phyloP scores from a whole-genome alignment of 2,329 filamentous ascomycete species.

The Penicillium sp. region DNA sequence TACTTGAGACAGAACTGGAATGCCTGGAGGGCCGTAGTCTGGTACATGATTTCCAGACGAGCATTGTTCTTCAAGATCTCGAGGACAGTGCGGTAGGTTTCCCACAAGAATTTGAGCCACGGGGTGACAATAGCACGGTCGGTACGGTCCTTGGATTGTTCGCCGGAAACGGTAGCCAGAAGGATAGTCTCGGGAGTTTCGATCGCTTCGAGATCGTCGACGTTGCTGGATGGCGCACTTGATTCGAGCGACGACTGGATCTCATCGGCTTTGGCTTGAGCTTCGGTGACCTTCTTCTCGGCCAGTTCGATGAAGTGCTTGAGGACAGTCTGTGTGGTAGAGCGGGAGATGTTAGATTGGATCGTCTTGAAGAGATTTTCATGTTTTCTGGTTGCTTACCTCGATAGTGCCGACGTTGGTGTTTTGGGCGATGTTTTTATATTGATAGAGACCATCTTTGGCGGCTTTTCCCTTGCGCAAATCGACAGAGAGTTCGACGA shows the following conservation, averaged over 20 bases:
- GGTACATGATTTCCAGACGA: constrained; percentile 93
- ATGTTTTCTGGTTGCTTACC: constrained; percentile 49
- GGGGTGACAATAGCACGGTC: constrained; percentile 97
- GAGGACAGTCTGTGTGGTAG: constrained; percentile 65
- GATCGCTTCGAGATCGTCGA: constrained; percentile 93
- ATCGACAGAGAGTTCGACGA: constrained; percentile 95
- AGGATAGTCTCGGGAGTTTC: constrained; percentile 98
- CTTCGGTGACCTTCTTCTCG: constrained; percentile 91
- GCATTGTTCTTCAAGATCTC: constrained; percentile 99
- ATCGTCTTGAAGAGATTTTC: background rate
- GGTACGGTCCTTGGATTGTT: constrained; percentile 95
- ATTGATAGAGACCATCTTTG: constrained; percentile 98
- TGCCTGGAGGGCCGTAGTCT: constrained; percentile 94
- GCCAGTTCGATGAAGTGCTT: constrained; percentile 98
- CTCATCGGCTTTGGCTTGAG: constrained; percentile 93
- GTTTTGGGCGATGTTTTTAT: constrained; percentile 99
- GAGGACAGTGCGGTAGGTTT: constrained; percentile 96
- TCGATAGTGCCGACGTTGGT: constrained; percentile 98
- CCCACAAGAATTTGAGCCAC: constrained; percentile 99
- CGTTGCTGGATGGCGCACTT: constrained; percentile 64
- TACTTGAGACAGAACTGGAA: constrained; percentile 99
- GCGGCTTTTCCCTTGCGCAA: constrained; percentile 97
- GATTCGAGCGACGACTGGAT: constrained; percentile 84
- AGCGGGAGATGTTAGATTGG: background rate
- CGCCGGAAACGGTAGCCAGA: constrained; percentile 93